These are phyloP conservation scores for Hyaloscypha hepaticicola DNA, from an alignment of 495 filamentous ascomycete genomes.

Conservation along the genomic window DNA sequence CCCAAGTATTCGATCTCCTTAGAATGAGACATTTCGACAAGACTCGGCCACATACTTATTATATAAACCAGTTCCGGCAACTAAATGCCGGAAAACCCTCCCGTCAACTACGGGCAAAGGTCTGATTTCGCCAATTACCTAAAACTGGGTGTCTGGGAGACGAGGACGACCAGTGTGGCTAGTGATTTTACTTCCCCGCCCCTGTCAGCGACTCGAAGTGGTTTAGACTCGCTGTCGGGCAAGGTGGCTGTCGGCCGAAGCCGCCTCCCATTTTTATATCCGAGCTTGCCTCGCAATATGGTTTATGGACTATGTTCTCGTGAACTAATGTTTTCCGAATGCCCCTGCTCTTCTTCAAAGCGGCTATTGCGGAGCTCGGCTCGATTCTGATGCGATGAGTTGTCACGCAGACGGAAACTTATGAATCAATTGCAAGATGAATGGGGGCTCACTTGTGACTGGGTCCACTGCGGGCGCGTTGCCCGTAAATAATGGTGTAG, in stretches of 20 bases:
- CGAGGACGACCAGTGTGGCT: neutral
- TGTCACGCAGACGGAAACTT: neutral
- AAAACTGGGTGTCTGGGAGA: neutral
- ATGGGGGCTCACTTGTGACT: neutral
- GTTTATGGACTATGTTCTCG: too few species aligned
- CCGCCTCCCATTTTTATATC: neutral
- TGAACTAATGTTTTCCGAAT: too few species aligned
- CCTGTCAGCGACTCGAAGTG: neutral
- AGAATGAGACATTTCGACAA: neutral
- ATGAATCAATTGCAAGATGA: neutral
- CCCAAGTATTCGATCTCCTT: neutral
- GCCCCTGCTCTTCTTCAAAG: neutral
- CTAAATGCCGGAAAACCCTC: neutral
- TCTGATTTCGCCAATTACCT: neutral
- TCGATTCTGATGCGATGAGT: neutral
- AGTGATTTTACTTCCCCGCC: neutral
- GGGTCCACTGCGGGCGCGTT: neutral
- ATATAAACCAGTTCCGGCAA: neutral
- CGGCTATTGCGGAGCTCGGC: neutral
- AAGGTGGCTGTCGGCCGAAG: neutral
- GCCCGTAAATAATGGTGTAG: neutral
- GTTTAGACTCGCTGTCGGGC: neutral
- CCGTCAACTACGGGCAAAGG: neutral
- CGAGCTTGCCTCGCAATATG: neutral
- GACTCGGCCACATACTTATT: neutral